A percentile compares a stretch with the other conserved stretches of the same genome.
phyloP scores from a whole-genome alignment of 176 grass and related monocot species.

The Hordeum vulgare region DNA sequence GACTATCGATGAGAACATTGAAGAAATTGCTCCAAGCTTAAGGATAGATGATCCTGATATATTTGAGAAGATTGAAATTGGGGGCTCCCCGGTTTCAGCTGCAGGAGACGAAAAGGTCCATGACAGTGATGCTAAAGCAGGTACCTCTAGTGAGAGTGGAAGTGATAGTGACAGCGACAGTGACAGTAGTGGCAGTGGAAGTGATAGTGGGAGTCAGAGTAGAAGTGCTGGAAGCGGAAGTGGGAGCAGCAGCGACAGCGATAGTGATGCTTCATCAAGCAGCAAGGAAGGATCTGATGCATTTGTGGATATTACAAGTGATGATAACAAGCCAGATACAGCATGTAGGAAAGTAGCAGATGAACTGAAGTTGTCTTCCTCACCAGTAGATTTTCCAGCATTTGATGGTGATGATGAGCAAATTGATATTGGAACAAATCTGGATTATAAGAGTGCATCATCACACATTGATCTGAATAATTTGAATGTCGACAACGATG shows the following conservation, averaged over 20 bases:
- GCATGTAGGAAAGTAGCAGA: slow-evolving; percentile 34
- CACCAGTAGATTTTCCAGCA: slow-evolving; percentile 27
- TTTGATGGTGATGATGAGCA: slow-evolving; percentile 48
- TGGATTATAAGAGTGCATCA: slow-evolving; percentile 47
- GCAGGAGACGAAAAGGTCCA: slow-evolving; percentile 33
- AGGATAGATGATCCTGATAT: slow-evolving; percentile 53
- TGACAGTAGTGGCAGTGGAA: slow-evolving; percentile 83
- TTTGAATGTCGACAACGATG: slow-evolving; percentile 40
- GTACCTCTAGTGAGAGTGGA: slow-evolving; percentile 68
- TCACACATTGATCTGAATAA: slow-evolving; percentile 59
- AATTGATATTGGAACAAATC: slow-evolving; percentile 47
- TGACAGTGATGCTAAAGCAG: slow-evolving; percentile 63
- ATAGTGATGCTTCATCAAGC: slow-evolving; percentile 82
- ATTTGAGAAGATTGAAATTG: slow-evolving; percentile 51
- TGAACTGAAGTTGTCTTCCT: slow-evolving; percentile 56
- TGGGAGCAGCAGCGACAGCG: slow-evolving; percentile 86
- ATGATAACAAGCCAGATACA: slow-evolving; percentile 58
- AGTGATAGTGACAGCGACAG: slow-evolving; percentile 93
- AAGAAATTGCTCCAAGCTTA: slow-evolving; percentile 46
- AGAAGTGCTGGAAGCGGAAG: slow-evolving; percentile 57
- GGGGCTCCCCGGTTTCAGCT: slow-evolving; percentile 37
- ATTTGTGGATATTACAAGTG: slow-evolving; percentile 89
- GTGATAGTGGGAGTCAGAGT: slow-evolving; percentile 80
- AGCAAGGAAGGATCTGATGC: slow-evolving; percentile 91
- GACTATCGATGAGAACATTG: slow-evolving; percentile 35